Evolutionary conservation across 1,284 basidiomycete species (phyloP), one percentile per base, ranked within the genome.

Genomic region (Wallemia hederae): DNA sequence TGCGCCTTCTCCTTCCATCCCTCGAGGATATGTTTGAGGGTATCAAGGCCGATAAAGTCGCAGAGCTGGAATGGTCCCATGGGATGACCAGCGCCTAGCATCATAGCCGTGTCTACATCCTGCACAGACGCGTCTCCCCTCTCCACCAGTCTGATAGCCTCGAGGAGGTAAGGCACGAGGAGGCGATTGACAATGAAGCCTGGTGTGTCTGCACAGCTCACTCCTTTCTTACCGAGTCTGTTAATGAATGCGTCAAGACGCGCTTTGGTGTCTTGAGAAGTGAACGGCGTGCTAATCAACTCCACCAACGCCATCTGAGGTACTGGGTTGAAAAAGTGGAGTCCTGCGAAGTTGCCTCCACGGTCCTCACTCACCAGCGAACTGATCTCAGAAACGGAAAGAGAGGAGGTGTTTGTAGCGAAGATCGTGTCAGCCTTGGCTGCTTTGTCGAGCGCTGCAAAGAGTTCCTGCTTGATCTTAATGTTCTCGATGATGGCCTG

Each of bases 301-400:
- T 58, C 56, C 3, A 58, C 56, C 9, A 58, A 22, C 3, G 56
- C 25, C 88, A 94, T 94, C 39, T 90, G 83, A 2, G 86, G 86
- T 1, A 91, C 88, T 2, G 90, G 90, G 69, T 96, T 94, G 74
- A 96, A 94, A 74, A 91, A 94, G 72, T 94, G 90, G 55, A 92
- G 73, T 15, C 88, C 84, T 83, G 62, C 59, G 24, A 58, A 27
- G 24, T 3, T 26, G 11, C 25, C 25, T 24, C 24, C 17, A 58
- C 56, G 56, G 3, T 9, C 14, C 24, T 26, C 56, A 58, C 56
- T 15, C 11, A 26, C 56, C 2, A 28, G 15, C 7, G 82, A 81
- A 0, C 92, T 90, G 62, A 97, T 85, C 72, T 91, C 90, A 25
- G 89, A 90, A 59, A 98, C 81, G 65, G 84, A 88, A 65, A 97